Conservation (phyloP, 2,329 filamentous ascomycete genomes). For the Exophiala oligosperma region DNA sequence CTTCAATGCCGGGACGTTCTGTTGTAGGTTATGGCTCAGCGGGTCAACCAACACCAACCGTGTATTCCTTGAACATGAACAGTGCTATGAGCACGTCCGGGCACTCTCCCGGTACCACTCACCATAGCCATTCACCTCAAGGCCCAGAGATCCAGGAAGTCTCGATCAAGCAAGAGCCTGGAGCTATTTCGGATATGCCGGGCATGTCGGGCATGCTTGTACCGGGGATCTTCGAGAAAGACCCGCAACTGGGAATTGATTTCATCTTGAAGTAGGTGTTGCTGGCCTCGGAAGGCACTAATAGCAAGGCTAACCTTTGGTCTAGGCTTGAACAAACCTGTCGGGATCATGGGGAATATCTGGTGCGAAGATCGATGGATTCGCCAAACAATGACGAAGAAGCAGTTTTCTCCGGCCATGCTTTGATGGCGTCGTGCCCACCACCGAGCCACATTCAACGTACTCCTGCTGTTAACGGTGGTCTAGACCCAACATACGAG, state of each 20-base stretch:
- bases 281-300: conserved; percentile 3
- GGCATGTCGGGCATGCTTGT: conserved; percentile 26
- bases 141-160: conserved; percentile 26
- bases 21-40: neutral
- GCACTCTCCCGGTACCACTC: conserved; percentile 27
- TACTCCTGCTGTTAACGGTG: conserved; percentile 41
- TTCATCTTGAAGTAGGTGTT: conserved; percentile 48
- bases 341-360: conserved; percentile 83
- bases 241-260: conserved; percentile 49
- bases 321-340: conserved; percentile 74
- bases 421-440: conserved; percentile 88
- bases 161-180: conserved; percentile 25
- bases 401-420: conserved; percentile 76
- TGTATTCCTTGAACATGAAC: neutral
- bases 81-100: conserved; percentile 18
- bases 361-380: conserved; percentile 62
- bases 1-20: conserved; percentile 31
- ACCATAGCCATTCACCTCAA: conserved; percentile 28
- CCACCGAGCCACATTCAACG: conserved; percentile 64
- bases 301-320: neutral
- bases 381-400: conserved; percentile 58
- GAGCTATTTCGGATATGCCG: conserved; percentile 29
- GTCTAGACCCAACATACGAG: conserved; percentile 53
- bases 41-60: no score
- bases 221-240: conserved; percentile 40